These are phyloP conservation scores for Ustilago hordei DNA, from an alignment of 1,284 basidiomycete species.

Conservation along the genomic window DNA sequence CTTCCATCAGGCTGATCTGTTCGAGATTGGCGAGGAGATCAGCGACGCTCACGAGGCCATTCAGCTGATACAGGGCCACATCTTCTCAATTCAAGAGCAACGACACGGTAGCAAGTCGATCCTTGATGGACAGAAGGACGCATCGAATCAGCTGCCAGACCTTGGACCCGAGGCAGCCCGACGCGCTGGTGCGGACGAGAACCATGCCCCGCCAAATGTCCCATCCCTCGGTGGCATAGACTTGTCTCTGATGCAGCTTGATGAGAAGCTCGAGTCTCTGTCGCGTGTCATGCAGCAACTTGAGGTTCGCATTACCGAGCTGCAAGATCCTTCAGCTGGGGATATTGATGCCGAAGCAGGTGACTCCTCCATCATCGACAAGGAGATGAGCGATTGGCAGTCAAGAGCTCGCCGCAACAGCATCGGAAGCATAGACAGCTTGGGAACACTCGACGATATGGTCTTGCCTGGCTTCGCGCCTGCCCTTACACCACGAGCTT, in stretches of 20 bases:
- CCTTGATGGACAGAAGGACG: background rate
- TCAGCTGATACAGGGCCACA: slow-evolving; percentile 42
- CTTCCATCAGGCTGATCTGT: slow-evolving; percentile 19
- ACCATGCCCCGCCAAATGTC: slow-evolving; percentile 3
- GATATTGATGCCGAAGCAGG: slow-evolving; percentile 6
- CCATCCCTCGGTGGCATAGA: slow-evolving; percentile 75
- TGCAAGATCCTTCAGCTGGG: slow-evolving; percentile 5
- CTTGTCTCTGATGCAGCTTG: slow-evolving; percentile 80
- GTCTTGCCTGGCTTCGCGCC: slow-evolving; percentile 40
- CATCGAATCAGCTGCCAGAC: background rate
- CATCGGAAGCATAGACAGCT: slow-evolving; percentile 38
- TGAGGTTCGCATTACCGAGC: slow-evolving; percentile 37
- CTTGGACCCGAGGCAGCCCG: background rate
- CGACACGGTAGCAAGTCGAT: slow-evolving; percentile 32
- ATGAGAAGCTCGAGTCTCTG: slow-evolving; percentile 82
- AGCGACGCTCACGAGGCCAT: slow-evolving; percentile 41
- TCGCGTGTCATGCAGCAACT: slow-evolving; percentile 52
- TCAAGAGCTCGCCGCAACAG: slow-evolving; percentile 25
- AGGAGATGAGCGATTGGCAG: slow-evolving; percentile 31
- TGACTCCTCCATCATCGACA: slow-evolving; percentile 47
- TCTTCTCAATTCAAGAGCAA: slow-evolving; percentile 56
- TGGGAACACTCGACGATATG: slow-evolving; percentile 49
- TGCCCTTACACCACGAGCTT: slow-evolving; percentile 18
- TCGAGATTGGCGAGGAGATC: slow-evolving; percentile 43
- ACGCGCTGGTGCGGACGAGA: background rate